These are phyloP conservation scores for Aspergillus affinis DNA, from an alignment of 495 filamentous ascomycete genomes.

Conservation along the genomic window DNA sequence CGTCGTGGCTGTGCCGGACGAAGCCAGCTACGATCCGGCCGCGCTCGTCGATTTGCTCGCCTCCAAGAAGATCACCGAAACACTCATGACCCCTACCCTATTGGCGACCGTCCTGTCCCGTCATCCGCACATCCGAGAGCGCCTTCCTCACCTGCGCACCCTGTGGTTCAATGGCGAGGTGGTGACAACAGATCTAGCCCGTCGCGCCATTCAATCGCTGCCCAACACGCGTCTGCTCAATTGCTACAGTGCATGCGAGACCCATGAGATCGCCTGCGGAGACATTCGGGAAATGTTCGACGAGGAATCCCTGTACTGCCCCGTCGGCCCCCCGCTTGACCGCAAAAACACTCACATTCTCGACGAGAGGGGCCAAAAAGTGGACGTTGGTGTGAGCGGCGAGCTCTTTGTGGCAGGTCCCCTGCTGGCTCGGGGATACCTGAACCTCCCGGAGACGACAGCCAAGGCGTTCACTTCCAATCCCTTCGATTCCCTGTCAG, in stretches of 20 bases:
- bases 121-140: conserved; percentile 53
- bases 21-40: conserved; percentile 66
- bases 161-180: conserved; percentile 74
- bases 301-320: conserved; percentile 52
- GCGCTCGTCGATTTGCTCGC: conserved; percentile 63
- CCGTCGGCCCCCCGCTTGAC: conserved; percentile 62
- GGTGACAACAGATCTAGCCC: conserved; percentile 65
- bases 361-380: conserved; percentile 52
- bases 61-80: conserved; percentile 60
- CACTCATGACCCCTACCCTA: conserved; percentile 72
- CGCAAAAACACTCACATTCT: conserved; percentile 60
- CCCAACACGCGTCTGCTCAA: conserved; percentile 65
- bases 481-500: conserved; percentile 50
- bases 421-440: conserved; percentile 77
- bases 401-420: conserved; percentile 81
- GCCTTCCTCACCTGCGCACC: conserved; percentile 58
- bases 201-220: conserved; percentile 57
- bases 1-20: conserved; percentile 64
- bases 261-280: conserved; percentile 70
- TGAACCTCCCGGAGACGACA: conserved; percentile 80
- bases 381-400: conserved; percentile 66
- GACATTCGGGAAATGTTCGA: conserved; percentile 64
- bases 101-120: conserved; percentile 62
- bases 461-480: conserved; percentile 64
- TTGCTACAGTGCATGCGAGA: conserved; percentile 71